Evolutionary conservation across 2,329 filamentous ascomycete genomes (phyloP).

Genomic region (Aspergillus piperis): DNA sequence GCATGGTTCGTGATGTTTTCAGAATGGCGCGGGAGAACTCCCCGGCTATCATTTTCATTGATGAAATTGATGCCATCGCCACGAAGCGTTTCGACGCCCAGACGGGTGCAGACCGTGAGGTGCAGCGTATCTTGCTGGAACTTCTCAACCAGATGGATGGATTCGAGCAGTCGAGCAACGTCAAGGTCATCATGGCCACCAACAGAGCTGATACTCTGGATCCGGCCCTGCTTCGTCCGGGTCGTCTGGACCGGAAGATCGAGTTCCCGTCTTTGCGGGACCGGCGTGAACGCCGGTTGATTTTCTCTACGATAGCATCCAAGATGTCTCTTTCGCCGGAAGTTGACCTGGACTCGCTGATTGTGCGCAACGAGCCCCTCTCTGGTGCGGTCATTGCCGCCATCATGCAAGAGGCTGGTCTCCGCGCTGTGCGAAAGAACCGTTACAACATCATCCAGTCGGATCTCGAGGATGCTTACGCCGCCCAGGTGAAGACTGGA

Average conservation of each 20-base stretch:
- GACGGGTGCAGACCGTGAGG: conserved; percentile 95
- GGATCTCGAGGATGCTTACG: conserved; percentile 96
- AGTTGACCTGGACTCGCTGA: conserved; percentile 92
- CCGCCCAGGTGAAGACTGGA: conserved; percentile 88
- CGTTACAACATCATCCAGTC: conserved; percentile 98
- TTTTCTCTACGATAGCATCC: conserved; percentile 93
- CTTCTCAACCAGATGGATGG: conserved; percentile 99
- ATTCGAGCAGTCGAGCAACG: conserved; percentile 97
- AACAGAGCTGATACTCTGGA: conserved; percentile 97
- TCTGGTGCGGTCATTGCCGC: conserved; percentile 95
- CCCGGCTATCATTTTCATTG: conserved; percentile 98
- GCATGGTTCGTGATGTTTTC: conserved; percentile 99
- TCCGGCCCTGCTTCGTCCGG: conserved; percentile 88
- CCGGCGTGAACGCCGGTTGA: conserved; percentile 89
- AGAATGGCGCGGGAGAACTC: conserved; percentile 98
- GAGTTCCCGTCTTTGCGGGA: conserved; percentile 96
- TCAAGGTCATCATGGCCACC: conserved; percentile 99
- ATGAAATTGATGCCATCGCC: conserved; percentile 97
- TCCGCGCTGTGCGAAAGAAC: conserved; percentile 94
- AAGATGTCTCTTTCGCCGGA: conserved; percentile 98
- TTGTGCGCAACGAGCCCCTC: conserved; percentile 93
- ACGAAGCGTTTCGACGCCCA: conserved; percentile 99
- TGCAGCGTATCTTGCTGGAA: conserved; percentile 96
- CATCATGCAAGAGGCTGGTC: conserved; percentile 98
- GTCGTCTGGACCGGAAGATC: conserved; percentile 95